These are phyloP conservation scores for Lonicera japonica DNA, from an alignment of 129 eudicot genomes.

Conservation along the genomic window DNA sequence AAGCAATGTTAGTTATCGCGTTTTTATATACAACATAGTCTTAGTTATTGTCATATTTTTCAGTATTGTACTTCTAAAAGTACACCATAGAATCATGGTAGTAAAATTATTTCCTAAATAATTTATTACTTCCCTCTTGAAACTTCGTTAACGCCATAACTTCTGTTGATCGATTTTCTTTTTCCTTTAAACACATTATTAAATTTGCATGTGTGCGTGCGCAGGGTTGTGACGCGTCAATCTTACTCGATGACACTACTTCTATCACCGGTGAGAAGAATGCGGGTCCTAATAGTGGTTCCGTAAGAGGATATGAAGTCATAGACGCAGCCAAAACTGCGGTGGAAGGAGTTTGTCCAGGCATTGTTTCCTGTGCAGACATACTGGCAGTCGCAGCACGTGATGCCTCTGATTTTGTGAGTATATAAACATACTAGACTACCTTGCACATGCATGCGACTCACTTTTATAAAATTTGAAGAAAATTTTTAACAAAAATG, in stretches of 20 bases:
- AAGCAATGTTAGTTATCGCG: background rate
- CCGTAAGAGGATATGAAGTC: constrained; percentile 43
- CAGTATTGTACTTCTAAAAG: background rate
- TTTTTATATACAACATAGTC: background rate
- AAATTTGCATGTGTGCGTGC: background rate
- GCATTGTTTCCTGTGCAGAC: constrained; percentile 51
- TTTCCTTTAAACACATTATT: no score
- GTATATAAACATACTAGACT: background rate
- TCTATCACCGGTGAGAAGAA: constrained; percentile 36
- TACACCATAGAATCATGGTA: no score
- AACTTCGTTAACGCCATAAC: no score
- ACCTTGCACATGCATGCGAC: no score
- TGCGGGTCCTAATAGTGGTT: constrained; percentile 35
- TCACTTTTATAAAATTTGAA: no score
- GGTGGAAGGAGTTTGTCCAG: constrained; percentile 30
- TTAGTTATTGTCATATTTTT: background rate
- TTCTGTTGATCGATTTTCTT: no score
- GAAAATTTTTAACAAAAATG: no score
- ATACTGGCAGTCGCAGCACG: constrained; percentile 46
- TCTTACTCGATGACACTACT: constrained; percentile 35
- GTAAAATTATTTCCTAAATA: no score
- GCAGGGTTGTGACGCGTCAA: constrained; percentile 54
- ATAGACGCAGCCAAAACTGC: constrained; percentile 36
- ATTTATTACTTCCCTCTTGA: no score
- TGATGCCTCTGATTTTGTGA: constrained; percentile 31